phyloP scores from a whole-genome alignment of 805 yeast genomes.

The Wickerhamomyces bovis region DNA sequence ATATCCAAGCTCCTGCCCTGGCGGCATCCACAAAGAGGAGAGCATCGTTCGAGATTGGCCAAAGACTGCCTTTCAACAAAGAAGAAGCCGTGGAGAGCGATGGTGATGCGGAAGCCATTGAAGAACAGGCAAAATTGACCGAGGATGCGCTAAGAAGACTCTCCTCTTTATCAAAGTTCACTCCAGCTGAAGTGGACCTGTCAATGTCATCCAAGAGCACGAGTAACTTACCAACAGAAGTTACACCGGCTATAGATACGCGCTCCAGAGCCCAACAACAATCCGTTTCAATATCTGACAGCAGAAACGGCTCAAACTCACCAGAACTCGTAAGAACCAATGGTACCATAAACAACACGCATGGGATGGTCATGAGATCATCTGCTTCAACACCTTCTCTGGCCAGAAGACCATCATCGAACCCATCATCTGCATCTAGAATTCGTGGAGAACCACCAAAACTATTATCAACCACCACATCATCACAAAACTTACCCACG shows the following conservation, averaged over 20 bases:
- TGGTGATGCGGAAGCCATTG: conserved; percentile 25
- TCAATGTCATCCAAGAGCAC: conserved; percentile 4
- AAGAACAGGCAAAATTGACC: conserved; percentile 30
- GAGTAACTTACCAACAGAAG: background rate
- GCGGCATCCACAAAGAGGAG: conserved; percentile 29
- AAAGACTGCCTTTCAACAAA: conserved; percentile 30
- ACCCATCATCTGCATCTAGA: conserved; percentile 14
- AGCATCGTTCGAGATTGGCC: conserved; percentile 26
- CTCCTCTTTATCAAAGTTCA: conserved; percentile 24
- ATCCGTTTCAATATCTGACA: background rate
- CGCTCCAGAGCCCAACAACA: background rate
- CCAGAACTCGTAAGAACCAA: conserved; percentile 6
- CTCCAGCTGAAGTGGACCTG: conserved; percentile 24
- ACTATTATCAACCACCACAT: conserved; percentile 9
- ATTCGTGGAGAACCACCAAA: conserved; percentile 8
- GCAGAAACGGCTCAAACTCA: conserved; percentile 3
- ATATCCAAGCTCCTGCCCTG: conserved; percentile 37
- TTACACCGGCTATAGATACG: background rate
- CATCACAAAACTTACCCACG: conserved; percentile 8
- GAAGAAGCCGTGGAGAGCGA: conserved; percentile 22
- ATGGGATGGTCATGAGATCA: conserved; percentile 1
- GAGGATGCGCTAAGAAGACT: conserved; percentile 34
- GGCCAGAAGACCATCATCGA: conserved; percentile 9
- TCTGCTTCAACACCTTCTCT: conserved; percentile 9
- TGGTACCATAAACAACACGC: background rate